A percentile compares a stretch with the other conserved stretches of the same genome.
Evolutionary conservation across 768 basidiomycete species (phyloP).

Genomic region (Russula sp.): DNA sequence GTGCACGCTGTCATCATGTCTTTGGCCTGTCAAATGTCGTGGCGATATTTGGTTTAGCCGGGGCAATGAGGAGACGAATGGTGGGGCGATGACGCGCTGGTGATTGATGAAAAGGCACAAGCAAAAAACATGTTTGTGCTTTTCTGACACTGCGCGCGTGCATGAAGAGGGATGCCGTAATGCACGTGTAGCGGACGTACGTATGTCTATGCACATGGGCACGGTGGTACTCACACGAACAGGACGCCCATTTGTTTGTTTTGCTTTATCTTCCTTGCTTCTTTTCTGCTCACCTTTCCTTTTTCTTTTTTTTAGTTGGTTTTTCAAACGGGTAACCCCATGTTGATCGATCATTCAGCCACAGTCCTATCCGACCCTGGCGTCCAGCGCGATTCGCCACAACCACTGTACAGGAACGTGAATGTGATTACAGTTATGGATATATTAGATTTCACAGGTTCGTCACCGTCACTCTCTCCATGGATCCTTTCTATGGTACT

Average conservation of each 20-base stretch:
- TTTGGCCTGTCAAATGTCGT: not conserved
- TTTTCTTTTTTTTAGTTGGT: not conserved
- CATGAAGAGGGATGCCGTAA: constrained; percentile 3
- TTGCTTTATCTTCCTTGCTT: not conserved
- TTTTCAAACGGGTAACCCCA: not conserved
- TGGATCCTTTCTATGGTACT: no score
- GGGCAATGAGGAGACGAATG: not conserved
- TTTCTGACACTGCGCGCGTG: constrained; percentile 19
- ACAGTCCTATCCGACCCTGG: not conserved
- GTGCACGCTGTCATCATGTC: no score
- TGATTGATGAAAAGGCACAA: constrained; percentile 8
- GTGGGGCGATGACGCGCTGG: not conserved
- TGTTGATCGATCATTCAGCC: constrained; percentile 22
- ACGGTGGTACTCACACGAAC: not conserved
- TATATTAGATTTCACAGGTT: constrained; percentile 11
- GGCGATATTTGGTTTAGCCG: not conserved
- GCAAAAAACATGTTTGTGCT: not conserved
- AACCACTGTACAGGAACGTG: not conserved
- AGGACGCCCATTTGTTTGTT: constrained; percentile 9
- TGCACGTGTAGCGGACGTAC: constrained; percentile 7
- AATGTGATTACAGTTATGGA: constrained; percentile 16
- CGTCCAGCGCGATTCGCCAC: not conserved
- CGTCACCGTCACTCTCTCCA: not conserved
- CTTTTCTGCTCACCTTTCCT: not conserved
- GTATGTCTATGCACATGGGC: not conserved